Evolutionary conservation across 2,329 filamentous ascomycete genomes (phyloP).

Genomic region (Ascochyta fabae): DNA sequence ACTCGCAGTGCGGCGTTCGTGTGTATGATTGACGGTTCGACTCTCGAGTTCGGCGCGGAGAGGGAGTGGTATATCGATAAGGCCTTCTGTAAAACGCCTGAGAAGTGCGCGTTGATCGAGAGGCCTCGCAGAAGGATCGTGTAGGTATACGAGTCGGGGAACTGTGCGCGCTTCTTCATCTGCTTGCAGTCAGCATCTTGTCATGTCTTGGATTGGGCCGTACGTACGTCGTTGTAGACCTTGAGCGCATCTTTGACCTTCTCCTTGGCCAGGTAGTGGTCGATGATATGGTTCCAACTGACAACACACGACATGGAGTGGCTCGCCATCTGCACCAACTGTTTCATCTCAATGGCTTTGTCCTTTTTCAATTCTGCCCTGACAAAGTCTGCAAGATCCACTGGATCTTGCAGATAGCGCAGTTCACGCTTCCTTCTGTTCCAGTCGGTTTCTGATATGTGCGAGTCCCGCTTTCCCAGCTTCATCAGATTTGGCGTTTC

Average conservation of each 20-base stretch:
- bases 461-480: slow-evolving; percentile 33
- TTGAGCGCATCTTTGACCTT: slow-evolving; percentile 72
- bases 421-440: slow-evolving; percentile 62
- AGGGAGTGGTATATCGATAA: slow-evolving; percentile 80
- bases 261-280: slow-evolving; percentile 68
- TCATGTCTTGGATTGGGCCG: neutral
- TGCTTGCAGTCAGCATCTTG: slow-evolving; percentile 22
- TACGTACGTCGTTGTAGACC: slow-evolving; percentile 81
- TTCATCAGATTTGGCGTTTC: slow-evolving; percentile 30
- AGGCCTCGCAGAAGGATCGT: slow-evolving; percentile 83
- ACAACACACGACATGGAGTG: slow-evolving; percentile 70
- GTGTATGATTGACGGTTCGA: slow-evolving; percentile 80
- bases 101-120: slow-evolving; percentile 63
- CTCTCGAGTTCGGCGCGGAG: slow-evolving; percentile 64
- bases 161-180: slow-evolving; percentile 94
- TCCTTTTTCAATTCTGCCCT: slow-evolving; percentile 64
- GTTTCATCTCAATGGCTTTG: slow-evolving; percentile 70
- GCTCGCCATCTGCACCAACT: slow-evolving; percentile 73
- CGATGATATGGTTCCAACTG: slow-evolving; percentile 87
- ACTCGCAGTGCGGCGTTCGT: slow-evolving; percentile 87
- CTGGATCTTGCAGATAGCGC: slow-evolving; percentile 70
- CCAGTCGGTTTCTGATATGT: slow-evolving; percentile 37
- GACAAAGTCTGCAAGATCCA: slow-evolving; percentile 74
- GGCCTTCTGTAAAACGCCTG: slow-evolving; percentile 70
- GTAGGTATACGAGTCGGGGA: slow-evolving; percentile 82